phyloP scores from a whole-genome alignment of 164 flowering plant genomes.

The Malania oleifera region DNA sequence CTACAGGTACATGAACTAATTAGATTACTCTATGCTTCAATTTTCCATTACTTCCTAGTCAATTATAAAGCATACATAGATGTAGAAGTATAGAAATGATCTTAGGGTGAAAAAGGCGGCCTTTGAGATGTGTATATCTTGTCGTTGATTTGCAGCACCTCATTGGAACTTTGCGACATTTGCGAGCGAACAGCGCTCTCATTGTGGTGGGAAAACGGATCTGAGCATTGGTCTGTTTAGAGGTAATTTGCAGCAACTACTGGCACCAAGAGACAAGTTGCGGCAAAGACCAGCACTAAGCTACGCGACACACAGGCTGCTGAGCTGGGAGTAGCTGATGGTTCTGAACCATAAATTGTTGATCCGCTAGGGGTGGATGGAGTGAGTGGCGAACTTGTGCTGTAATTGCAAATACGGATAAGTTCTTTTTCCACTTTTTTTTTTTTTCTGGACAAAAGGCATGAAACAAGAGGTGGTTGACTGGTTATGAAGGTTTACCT shows the following conservation, averaged over 20 bases:
- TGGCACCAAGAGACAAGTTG: slow-evolving; percentile 19
- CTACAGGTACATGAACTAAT: slow-evolving; percentile 24
- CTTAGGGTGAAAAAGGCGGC: slow-evolving; percentile 11
- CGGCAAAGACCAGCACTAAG: slow-evolving; percentile 21
- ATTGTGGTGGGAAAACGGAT: slow-evolving; percentile 1
- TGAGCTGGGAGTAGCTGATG: slow-evolving; percentile 44
- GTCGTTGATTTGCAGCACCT: slow-evolving; percentile 11
- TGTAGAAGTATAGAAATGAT: slow-evolving; percentile 14
- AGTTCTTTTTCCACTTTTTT: not conserved
- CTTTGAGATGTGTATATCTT: slow-evolving; percentile 13
- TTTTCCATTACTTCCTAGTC: slow-evolving; percentile 14
- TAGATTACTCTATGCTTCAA: slow-evolving; percentile 12
- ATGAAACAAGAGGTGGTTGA: slow-evolving; percentile 2
- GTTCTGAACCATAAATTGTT: slow-evolving; percentile 36
- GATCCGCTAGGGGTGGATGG: slow-evolving; percentile 21
- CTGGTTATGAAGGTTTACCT: slow-evolving; percentile 18
- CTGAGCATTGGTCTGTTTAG: slow-evolving; percentile 12
- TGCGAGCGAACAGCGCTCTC: slow-evolving; percentile 16
- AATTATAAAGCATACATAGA: slow-evolving; percentile 14
- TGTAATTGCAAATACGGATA: slow-evolving; percentile 13
- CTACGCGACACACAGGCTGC: slow-evolving; percentile 24
- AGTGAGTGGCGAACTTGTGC: slow-evolving; percentile 21
- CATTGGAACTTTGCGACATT: slow-evolving; percentile 1
- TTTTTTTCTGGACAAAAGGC: not conserved
- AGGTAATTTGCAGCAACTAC: slow-evolving; percentile 15